Evolutionary conservation across 768 basidiomycete species (phyloP), one percentile per base, ranked within the genome.

Genomic region (Lactarius sp.): DNA sequence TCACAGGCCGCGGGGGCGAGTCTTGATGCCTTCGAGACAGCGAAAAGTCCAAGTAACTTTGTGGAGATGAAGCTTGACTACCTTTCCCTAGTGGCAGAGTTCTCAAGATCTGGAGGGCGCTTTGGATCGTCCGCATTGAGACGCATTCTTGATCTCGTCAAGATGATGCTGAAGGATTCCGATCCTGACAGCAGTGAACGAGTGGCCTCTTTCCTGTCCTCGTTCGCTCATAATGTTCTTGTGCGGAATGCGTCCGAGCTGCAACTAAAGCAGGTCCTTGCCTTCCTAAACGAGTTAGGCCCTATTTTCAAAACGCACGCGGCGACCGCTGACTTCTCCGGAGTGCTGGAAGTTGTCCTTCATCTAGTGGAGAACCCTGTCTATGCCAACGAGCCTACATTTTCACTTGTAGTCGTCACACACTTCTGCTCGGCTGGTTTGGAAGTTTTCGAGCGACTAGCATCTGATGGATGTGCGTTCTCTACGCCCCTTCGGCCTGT

Each of bases 41-140:
- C 80, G 9, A 79, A 79, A 63, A 67, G 75, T 5, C 78, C 84
- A 1, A 84, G 85, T 69, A 82, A 88, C 70, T 69, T 82, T 7
- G 73, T 74, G 22, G 73, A 76, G 8, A 87, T 92, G 83, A 79
- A 85, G 22, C 70, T 84, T 52, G 87, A 90, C 66, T 90, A 83
- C 71, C 77, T 91, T 6, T 75, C 75, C 4, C 73, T 87, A 22
- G 77, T 87, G 5, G 72, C 77, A 20, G 77, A 77, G 4, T 85
- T 83, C 67, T 77, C 79, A 18, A 73, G 71, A 31, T 76, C 78
- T 18, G 86, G 86, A 6, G 86, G 85, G 0, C 64, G 69, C 16
- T 73, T 79, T 31, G 68, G 81, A 0, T 70, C 78, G 4, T 68
- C 74, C 27, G 72, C 76, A 6, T 76, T 78, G 20, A 74, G 76